Conservation (phyloP, 2,329 filamentous ascomycete genomes). For the Neopestalotiopsis sp. region DNA sequence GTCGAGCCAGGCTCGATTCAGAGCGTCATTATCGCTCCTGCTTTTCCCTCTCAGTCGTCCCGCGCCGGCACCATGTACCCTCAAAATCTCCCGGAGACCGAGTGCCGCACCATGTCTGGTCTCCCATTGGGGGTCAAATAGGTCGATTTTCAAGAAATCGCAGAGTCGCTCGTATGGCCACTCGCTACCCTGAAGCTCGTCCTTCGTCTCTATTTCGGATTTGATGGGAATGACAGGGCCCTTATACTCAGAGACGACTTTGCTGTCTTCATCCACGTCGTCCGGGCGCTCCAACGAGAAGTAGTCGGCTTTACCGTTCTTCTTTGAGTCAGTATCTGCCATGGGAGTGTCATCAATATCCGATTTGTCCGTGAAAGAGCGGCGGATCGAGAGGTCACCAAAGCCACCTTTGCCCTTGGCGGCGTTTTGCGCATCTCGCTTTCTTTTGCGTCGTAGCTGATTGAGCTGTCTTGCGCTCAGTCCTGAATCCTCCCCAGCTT, state of each 20-base stretch:
- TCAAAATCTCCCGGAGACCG: slow-evolving; percentile 87
- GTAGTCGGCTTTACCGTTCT: slow-evolving; percentile 77
- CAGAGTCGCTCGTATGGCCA: slow-evolving; percentile 96
- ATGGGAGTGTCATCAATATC: slow-evolving; percentile 67
- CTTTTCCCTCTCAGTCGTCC: slow-evolving; percentile 76
- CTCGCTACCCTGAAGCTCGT: slow-evolving; percentile 77
- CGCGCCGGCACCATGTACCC: slow-evolving; percentile 89
- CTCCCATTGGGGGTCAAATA: slow-evolving; percentile 95
- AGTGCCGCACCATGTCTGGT: slow-evolving; percentile 95
- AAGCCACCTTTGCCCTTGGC: slow-evolving; percentile 85
- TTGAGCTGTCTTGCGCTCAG: slow-evolving; percentile 95
- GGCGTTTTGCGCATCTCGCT: slow-evolving; percentile 85
- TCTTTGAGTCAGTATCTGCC: slow-evolving; percentile 56
- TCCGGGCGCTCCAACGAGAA: slow-evolving; percentile 84
- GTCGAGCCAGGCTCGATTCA: slow-evolving; percentile 88
- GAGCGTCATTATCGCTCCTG: slow-evolving; percentile 73
- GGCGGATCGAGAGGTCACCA: slow-evolving; percentile 79
- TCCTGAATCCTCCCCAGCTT: slow-evolving; percentile 65
- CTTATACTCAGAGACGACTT: slow-evolving; percentile 95
- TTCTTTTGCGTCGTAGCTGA: slow-evolving; percentile 90
- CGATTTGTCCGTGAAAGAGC: slow-evolving; percentile 63
- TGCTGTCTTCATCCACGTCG: slow-evolving; percentile 85
- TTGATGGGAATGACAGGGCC: slow-evolving; percentile 81
- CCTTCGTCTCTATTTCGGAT: slow-evolving; percentile 80
- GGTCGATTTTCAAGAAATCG: slow-evolving; percentile 89